phyloP scores from a whole-genome alignment of 768 basidiomycete genomes.

The Sporobolomyces roseus region DNA sequence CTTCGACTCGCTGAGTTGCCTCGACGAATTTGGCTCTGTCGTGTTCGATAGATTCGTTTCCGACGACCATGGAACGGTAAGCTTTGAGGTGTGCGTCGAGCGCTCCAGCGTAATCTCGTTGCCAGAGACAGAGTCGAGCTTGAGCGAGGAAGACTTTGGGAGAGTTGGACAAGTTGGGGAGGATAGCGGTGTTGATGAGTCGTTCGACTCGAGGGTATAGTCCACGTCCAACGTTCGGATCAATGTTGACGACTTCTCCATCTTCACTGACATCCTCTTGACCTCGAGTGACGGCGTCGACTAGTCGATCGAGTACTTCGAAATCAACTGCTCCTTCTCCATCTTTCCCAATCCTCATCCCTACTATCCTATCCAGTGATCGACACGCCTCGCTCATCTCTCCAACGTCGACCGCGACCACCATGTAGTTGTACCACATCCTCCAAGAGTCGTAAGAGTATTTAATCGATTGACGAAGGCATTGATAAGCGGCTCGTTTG shows the following conservation, averaged over 20 bases:
- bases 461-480: conserved; percentile 82
- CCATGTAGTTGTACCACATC: conserved; percentile 98
- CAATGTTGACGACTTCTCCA: conserved; percentile 39
- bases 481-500: conserved; percentile 84
- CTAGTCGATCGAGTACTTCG: conserved; percentile 82
- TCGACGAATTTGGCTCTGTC: conserved; percentile 67
- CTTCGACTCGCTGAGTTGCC: conserved; percentile 72
- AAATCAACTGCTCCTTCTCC: conserved; percentile 67
- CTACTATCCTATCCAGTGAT: conserved; percentile 75
- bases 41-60: conserved; percentile 60
- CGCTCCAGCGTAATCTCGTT: conserved; percentile 68
- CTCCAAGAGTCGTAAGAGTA: conserved; percentile 87
- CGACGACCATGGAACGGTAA: conserved; percentile 68
- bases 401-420: conserved; percentile 86
- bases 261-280: conserved; percentile 41
- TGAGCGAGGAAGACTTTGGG: conserved; percentile 77
- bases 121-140: conserved; percentile 71
- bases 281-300: conserved; percentile 72
- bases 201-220: conserved; percentile 64
- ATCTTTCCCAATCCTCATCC: conserved; percentile 59
- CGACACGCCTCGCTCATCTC: conserved; percentile 83
- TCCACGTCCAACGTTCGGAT: conserved; percentile 65
- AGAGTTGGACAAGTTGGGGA: conserved; percentile 70
- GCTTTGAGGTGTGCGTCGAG: conserved; percentile 78
- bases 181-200: conserved; percentile 71